phyloP scores from a whole-genome alignment of 208 protist species.

The Porcisia hertigi region DNA sequence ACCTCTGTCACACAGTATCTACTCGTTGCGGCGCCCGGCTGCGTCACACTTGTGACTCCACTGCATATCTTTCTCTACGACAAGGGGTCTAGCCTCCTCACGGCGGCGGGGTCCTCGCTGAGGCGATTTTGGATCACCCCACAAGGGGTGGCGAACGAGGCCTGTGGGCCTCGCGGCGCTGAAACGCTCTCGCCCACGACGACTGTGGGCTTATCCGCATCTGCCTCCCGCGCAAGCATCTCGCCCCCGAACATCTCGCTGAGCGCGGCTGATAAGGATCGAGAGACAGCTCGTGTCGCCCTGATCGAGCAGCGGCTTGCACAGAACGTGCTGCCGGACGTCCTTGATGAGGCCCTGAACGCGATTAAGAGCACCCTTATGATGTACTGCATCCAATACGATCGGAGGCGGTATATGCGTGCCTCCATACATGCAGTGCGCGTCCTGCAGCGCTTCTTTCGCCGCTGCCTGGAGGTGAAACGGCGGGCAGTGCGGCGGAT shows the following conservation, averaged over 20 bases:
- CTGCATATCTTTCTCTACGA: slow-evolving; percentile 16
- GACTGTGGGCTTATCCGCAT: not conserved
- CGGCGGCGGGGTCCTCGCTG: not conserved
- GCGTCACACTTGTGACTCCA: slow-evolving; percentile 21
- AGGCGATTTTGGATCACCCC: not conserved
- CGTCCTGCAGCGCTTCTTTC: slow-evolving; percentile 74
- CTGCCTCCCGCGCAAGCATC: not conserved
- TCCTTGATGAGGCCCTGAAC: slow-evolving; percentile 20
- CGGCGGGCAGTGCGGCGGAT: slow-evolving; percentile 63
- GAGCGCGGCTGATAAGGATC: not conserved
- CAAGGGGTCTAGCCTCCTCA: not conserved
- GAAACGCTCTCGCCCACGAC: not conserved
- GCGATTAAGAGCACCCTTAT: slow-evolving; percentile 20
- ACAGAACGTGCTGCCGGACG: slow-evolving; percentile 12
- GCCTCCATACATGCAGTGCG: slow-evolving; percentile 37
- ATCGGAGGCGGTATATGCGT: slow-evolving; percentile 19
- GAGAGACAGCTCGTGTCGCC: slow-evolving; percentile 1
- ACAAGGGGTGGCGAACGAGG: not conserved
- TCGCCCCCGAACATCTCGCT: not conserved
- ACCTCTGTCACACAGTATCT: slow-evolving; percentile 5
- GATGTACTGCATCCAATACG: slow-evolving; percentile 33
- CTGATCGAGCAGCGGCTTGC: slow-evolving; percentile 14
- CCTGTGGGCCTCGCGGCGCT: too few species aligned
- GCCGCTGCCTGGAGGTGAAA: slow-evolving; percentile 53
- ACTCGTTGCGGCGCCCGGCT: slow-evolving; percentile 24